Evolutionary conservation across 2,329 filamentous ascomycete genomes (phyloP).

Genomic region (Fusarium incarnatum): DNA sequence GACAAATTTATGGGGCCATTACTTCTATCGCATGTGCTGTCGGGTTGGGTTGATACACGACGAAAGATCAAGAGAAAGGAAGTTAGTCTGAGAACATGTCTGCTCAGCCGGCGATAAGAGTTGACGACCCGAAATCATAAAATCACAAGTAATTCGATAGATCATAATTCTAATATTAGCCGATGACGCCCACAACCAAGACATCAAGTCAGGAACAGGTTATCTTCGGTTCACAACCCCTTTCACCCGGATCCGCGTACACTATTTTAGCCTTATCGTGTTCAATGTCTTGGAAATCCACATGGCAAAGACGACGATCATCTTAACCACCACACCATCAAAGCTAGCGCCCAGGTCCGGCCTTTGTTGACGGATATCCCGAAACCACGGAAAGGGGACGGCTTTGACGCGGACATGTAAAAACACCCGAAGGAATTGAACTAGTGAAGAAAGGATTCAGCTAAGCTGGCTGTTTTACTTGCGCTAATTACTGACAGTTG

Average conservation of each 20-base stretch:
- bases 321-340: not conserved
- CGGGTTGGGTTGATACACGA: not conserved
- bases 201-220: not conserved
- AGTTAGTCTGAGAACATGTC: too few relatives aligned
- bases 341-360: not conserved
- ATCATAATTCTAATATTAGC: not conserved
- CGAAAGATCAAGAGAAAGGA: not conserved
- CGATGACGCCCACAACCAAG: not conserved
- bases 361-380: not conserved
- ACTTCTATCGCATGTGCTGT: not conserved
- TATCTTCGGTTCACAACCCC: not conserved
- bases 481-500: not conserved
- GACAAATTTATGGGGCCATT: too few relatives aligned
- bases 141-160: too few relatives aligned
- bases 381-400: not conserved
- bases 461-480: not conserved
- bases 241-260: not conserved
- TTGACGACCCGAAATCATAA: not conserved
- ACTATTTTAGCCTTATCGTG: not conserved
- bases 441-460: not conserved
- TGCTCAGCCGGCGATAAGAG: too few relatives aligned
- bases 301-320: not conserved
- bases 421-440: not conserved
- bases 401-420: not conserved
- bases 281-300: not conserved